Evolutionary conservation across 1,284 basidiomycete genomes (phyloP).

Genomic region (Heterobasidion parviporum): DNA sequence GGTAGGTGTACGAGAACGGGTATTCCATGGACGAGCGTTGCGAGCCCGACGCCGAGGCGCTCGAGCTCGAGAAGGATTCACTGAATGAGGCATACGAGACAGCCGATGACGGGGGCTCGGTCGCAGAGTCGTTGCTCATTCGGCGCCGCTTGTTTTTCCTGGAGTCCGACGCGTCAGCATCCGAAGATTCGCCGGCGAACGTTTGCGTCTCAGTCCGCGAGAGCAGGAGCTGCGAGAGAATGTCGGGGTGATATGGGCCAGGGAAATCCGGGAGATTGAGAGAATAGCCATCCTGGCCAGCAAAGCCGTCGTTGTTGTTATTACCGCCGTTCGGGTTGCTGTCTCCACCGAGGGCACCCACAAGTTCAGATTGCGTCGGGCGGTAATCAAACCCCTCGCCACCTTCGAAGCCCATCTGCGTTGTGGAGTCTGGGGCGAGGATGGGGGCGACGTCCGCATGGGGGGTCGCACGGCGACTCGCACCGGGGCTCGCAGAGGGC

Average conservation of each 20-base stretch:
- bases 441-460: slow-evolving; percentile 44
- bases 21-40: slow-evolving; percentile 55
- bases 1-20: slow-evolving; percentile 26
- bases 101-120: slow-evolving; percentile 38
- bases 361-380: slow-evolving; percentile 47
- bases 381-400: slow-evolving; percentile 28
- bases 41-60: slow-evolving; percentile 29
- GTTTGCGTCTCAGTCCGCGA: slow-evolving; percentile 40
- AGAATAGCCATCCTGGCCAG: slow-evolving; percentile 22
- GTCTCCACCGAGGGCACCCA: slow-evolving; percentile 51
- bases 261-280: slow-evolving; percentile 35
- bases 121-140: slow-evolving; percentile 66
- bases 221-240: slow-evolving; percentile 38
- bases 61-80: slow-evolving; percentile 10
- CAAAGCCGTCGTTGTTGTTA: slow-evolving; percentile 8
- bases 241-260: slow-evolving; percentile 67
- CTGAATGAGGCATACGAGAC: slow-evolving; percentile 27
- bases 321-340: slow-evolving; percentile 30
- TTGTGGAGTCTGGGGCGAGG: slow-evolving; percentile 57
- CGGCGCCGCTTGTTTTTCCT: slow-evolving; percentile 56
- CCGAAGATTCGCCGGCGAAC: slow-evolving; percentile 35
- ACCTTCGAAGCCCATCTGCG: slow-evolving; percentile 35
- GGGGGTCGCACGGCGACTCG: slow-evolving; percentile 65
- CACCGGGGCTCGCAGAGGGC: slow-evolving; percentile 63
- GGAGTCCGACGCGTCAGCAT: slow-evolving; percentile 28